These are phyloP conservation scores for Aegilops tauschii DNA, from an alignment of 176 grass and related monocot genomes.

Conservation along the genomic window DNA sequence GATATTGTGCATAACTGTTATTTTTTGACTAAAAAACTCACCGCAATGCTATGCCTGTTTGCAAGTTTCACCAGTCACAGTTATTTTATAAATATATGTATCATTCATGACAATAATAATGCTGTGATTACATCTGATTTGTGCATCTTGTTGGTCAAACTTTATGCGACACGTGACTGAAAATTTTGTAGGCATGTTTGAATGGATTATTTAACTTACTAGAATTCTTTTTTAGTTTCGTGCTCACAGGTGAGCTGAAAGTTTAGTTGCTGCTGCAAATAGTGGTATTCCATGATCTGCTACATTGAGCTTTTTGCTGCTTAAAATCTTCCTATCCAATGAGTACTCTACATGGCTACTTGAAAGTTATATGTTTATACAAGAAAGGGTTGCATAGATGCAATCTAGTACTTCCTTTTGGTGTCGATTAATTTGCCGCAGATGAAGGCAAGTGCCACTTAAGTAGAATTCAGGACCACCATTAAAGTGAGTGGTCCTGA, in stretches of 20 bases:
- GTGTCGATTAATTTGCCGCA: constrained; percentile 20
- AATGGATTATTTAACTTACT: constrained; percentile 5
- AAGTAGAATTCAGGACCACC: constrained; percentile 34
- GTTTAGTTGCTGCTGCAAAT: constrained; percentile 8
- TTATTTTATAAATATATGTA: neutral
- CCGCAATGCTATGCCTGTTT: neutral
- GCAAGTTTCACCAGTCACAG: neutral
- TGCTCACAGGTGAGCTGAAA: neutral
- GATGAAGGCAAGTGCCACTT: constrained; percentile 25
- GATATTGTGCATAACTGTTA: neutral
- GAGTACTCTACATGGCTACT: constrained; percentile 11
- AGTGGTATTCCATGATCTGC: constrained; percentile 17
- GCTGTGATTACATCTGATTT: neutral
- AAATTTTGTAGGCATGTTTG: neutral
- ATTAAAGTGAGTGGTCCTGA: constrained; percentile 39
- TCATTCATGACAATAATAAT: neutral
- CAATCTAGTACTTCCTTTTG: constrained; percentile 28
- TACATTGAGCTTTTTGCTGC: constrained; percentile 9
- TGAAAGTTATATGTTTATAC: neutral
- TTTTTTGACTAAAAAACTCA: neutral
- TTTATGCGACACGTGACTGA: neutral
- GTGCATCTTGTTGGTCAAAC: neutral
- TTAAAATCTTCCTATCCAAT: constrained; percentile 21
- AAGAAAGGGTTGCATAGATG: neutral
- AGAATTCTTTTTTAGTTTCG: neutral